A percentile compares a stretch with the other conserved stretches of the same genome.
Conservation (phyloP, 192 early-diverging fungal genomes). For the Ambispora gerdemannii region DNA sequence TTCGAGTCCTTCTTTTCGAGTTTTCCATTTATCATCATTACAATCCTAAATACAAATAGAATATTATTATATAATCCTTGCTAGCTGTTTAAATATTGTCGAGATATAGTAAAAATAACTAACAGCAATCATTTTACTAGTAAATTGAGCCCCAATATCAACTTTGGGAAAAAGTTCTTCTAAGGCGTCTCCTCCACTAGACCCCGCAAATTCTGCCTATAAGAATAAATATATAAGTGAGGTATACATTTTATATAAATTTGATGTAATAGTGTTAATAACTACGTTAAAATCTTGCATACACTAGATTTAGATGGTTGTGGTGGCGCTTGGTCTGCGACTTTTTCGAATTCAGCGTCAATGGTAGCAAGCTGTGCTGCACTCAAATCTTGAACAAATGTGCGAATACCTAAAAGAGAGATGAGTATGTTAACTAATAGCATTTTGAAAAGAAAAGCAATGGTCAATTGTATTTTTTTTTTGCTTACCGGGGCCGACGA, state of each 20-base stretch:
- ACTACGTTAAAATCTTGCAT: constrained; percentile 6
- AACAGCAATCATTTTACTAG: constrained; percentile 49
- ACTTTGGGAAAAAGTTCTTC: constrained; percentile 88
- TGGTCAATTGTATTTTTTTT: neutral
- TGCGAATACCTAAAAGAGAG: constrained; percentile 61
- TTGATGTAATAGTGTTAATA: constrained; percentile 1
- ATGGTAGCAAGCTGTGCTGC: constrained; percentile 76
- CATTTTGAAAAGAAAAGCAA: constrained; percentile 20
- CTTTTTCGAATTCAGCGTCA: constrained; percentile 92
- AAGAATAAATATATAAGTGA: constrained; percentile 20
- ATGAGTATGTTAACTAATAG: neutral
- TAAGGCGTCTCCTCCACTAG: constrained; percentile 51
- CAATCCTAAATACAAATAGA: constrained; percentile 48
- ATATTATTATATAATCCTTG: neutral
- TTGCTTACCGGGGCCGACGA: constrained; percentile 69
- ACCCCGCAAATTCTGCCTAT: neutral
- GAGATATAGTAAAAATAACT: neutral
- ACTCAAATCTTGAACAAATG: constrained; percentile 85
- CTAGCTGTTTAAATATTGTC: neutral
- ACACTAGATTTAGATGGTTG: constrained; percentile 52
- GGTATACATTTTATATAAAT: neutral
- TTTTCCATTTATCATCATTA: constrained; percentile 86
- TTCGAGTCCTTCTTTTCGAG: constrained; percentile 88
- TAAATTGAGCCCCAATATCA: constrained; percentile 69
- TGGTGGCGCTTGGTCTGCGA: constrained; percentile 65